Evolutionary conservation across 2,329 filamentous ascomycete genomes (phyloP).

Genomic region (Colletotrichum lini): DNA sequence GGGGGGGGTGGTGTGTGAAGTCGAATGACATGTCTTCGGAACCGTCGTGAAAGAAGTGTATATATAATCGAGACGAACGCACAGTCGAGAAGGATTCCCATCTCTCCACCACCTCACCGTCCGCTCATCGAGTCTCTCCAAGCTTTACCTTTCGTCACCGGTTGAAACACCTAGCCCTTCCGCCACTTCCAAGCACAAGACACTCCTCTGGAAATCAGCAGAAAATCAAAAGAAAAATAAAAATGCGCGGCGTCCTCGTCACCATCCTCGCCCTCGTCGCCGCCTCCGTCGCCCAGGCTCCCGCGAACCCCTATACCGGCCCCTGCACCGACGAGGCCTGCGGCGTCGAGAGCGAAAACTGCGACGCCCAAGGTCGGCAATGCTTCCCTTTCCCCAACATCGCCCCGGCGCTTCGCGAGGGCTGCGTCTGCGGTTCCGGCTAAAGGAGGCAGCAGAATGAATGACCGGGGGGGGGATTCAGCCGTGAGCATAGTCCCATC

Average conservation of each 20-base stretch:
- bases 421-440: constrained; percentile 39
- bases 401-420: constrained; percentile 32
- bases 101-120: constrained; percentile 4
- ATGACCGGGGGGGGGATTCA: not conserved
- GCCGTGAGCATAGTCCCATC: constrained; percentile 8
- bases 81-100: not conserved
- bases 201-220: not conserved
- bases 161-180: not conserved
- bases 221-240: not conserved
- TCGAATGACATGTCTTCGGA: not conserved
- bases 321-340: constrained; percentile 36
- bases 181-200: not conserved
- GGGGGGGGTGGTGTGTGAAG: not conserved
- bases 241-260: constrained; percentile 29
- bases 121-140: not conserved
- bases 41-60: constrained; percentile 25
- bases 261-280: constrained; percentile 27
- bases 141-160: constrained; percentile 8
- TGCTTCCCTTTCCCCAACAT: constrained; percentile 40
- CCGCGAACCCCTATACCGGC: constrained; percentile 20
- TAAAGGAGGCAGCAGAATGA: not conserved
- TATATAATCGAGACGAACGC: constrained; percentile 34
- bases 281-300: constrained; percentile 9
- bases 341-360: constrained; percentile 29
- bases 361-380: constrained; percentile 33